These are phyloP conservation scores for Sporothrix humicola DNA, from an alignment of 2,329 filamentous ascomycete genomes.

Conservation along the genomic window DNA sequence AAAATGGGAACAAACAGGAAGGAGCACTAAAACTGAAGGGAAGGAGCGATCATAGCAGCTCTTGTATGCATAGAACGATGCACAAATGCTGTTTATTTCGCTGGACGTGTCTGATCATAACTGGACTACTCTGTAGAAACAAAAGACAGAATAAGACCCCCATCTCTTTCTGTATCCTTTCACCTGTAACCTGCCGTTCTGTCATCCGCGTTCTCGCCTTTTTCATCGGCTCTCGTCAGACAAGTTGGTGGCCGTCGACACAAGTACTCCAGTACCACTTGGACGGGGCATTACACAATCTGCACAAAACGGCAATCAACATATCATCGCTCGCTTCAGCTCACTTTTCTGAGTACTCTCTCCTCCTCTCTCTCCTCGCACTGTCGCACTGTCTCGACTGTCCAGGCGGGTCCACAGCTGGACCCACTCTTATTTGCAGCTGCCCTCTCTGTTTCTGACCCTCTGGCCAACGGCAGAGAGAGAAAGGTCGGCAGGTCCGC, in stretches of 20 bases:
- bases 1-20: not conserved
- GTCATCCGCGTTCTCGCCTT: constrained; percentile 2
- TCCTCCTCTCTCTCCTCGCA: not conserved
- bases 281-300: not conserved
- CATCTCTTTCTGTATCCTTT: not conserved
- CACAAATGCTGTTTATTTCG: constrained; percentile 22
- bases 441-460: constrained; percentile 2
- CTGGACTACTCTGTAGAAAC: not conserved
- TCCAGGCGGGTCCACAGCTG: not conserved
- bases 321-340: not conserved
- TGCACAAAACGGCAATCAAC: not conserved
- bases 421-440: not conserved
- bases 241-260: not conserved
- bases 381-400: constrained; percentile 29
- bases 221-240: not conserved
- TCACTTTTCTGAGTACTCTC: no score
- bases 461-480: constrained; percentile 29
- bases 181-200: not conserved
- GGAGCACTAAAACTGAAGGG: not conserved
- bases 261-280: not conserved
- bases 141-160: not conserved
- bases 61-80: not conserved
- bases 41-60: constrained; percentile 2
- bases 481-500: not conserved
- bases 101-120: constrained; percentile 5